Base-by-base conservation (phyloP, 495 filamentous ascomycete species). In the Lasiosphaeria miniovina region DNA sequence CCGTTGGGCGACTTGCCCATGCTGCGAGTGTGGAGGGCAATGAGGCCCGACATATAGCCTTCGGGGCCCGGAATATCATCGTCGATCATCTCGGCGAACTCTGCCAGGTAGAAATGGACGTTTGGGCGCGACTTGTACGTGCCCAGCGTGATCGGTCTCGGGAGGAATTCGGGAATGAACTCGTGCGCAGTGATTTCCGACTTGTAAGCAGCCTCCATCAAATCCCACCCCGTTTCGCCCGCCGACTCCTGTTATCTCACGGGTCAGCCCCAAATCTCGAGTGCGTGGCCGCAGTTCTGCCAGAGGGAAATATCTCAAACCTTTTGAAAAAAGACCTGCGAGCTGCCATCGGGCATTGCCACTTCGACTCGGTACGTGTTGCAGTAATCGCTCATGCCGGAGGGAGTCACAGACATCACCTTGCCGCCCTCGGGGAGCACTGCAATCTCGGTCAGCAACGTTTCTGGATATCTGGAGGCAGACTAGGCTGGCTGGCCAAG, bases 21-120 rank as follows among this genome's bases (percentile, higher is more conserved):
- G 53, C 70, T 70, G 3, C 72, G 71, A 15, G 55, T 60, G 58
- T 83, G 80, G 6, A 84, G 55, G 17, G 77, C 69, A 4, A 82
- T 66, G 14, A 64, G 52, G 6, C 64, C 58, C 46, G 63, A 52
- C 51, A 81, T 75, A 45, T 71, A 64, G 6, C 52, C 49, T 6
- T 60, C 57, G 12, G 62, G 61, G 8, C 54, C 41, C 12, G 59
- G 67, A 33, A 63, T 61, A 11, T 61, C 73, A 68, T 54, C 61
- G 31, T 65, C 64, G 55, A 64, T 54, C 58, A 70, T 63, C 35
- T 68, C 60, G 48, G 62, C 48, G 36, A 64, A 70, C 15, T 64
- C 59, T 36, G 59, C 49, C 8, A 70, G 52, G 59, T 60, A 70
- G 54, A 65, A 68, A 51, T 70, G 58, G 35, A 55, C 53, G 36